phyloP scores from a whole-genome alignment of 2,329 filamentous ascomycete genomes.

The Rasamsonia emersonii region DNA sequence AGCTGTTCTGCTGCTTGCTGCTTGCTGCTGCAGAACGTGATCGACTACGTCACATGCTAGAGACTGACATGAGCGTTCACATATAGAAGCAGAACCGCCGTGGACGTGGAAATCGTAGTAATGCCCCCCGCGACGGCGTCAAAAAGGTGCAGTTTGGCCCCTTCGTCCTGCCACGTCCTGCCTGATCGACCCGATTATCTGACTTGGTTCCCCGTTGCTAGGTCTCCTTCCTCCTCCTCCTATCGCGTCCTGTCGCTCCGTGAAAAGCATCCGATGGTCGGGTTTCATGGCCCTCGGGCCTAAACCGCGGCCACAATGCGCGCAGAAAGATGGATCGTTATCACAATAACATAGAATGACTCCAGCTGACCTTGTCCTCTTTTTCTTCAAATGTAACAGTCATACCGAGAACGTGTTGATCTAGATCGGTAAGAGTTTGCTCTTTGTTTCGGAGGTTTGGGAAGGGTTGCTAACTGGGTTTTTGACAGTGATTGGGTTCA shows the following conservation, averaged over 20 bases:
- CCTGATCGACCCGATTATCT: constrained; percentile 9
- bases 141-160: constrained; percentile 63
- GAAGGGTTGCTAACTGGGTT: constrained; percentile 11
- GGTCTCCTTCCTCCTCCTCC: constrained; percentile 38
- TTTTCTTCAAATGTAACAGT: constrained; percentile 32
- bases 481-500: constrained; percentile 78
- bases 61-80: constrained; percentile 13
- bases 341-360: too few species aligned
- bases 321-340: constrained; percentile 19
- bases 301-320: constrained; percentile 7
- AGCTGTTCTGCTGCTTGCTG: too few species aligned
- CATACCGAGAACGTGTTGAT: constrained; percentile 37
- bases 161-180: constrained; percentile 11
- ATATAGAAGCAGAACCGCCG: constrained; percentile 20
- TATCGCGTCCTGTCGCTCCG: constrained; percentile 23
- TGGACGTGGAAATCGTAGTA: constrained; percentile 35
- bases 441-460: constrained; percentile 6
- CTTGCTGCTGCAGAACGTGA: too few species aligned
- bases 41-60: constrained; percentile 2
- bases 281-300: too few species aligned
- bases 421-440: constrained; percentile 34
- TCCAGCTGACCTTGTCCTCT: constrained; percentile 37
- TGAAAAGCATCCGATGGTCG: constrained; percentile 17
- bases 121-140: constrained; percentile 70
- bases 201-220: constrained; percentile 12